phyloP scores from a whole-genome alignment of 148 eudicot species.

The Camellia japonica region DNA sequence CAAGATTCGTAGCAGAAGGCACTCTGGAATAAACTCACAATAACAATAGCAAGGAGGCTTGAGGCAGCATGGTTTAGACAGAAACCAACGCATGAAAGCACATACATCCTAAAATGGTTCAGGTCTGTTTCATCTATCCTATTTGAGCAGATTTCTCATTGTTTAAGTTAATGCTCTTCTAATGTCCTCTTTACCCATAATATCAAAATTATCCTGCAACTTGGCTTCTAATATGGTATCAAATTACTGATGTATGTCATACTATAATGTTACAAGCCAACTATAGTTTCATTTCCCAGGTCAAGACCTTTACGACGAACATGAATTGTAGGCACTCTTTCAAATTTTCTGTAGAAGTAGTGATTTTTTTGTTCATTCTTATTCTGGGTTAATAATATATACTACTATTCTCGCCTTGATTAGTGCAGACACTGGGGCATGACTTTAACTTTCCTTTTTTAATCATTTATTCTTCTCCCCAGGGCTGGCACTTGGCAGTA shows the following conservation, averaged over 20 bases:
- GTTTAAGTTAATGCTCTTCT: not conserved
- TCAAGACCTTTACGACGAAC: not conserved
- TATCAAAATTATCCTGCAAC: not conserved
- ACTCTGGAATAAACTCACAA: not conserved
- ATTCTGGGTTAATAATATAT: not conserved
- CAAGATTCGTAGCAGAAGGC: not conserved
- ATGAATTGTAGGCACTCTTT: not conserved
- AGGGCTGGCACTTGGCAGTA: no score
- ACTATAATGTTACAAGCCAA: not conserved
- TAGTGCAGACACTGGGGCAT: no score
- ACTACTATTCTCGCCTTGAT: not conserved
- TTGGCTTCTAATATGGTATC: not conserved
- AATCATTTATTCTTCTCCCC: no score
- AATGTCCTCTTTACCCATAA: not conserved
- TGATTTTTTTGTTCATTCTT: not conserved
- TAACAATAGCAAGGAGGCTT: not conserved
- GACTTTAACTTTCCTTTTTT: no score
- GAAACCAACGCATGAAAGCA: not conserved
- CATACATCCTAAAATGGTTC: not conserved
- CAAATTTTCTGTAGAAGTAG: not conserved
- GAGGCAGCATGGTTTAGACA: not conserved
- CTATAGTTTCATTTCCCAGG: not conserved
- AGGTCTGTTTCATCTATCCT: not conserved
- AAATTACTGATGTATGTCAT: not conserved
- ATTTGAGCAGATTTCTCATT: not conserved